phyloP scores from a whole-genome alignment of 768 basidiomycete genomes.

The Suillus ampliporus region DNA sequence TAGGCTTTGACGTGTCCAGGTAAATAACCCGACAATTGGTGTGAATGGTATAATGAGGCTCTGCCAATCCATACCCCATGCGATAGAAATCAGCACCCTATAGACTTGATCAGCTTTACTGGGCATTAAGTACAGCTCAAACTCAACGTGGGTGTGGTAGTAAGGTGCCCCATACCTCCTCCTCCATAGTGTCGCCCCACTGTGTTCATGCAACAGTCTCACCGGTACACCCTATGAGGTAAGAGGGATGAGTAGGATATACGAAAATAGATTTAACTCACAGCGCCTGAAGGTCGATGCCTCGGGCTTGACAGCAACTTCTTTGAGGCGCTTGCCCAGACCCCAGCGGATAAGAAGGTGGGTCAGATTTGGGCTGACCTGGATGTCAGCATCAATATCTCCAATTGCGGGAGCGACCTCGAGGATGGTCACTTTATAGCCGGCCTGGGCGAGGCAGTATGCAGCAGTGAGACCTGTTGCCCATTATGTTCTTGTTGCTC shows the following conservation, averaged over 20 bases:
- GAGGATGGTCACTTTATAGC: constrained; percentile 55
- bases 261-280: constrained; percentile 18
- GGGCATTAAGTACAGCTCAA: not conserved
- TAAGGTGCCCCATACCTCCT: constrained; percentile 40
- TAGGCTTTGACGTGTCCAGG: constrained; percentile 37
- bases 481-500: not conserved
- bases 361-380: constrained; percentile 48
- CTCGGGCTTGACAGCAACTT: constrained; percentile 44
- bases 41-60: constrained; percentile 43
- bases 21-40: constrained; percentile 43
- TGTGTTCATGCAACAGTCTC: constrained; percentile 43
- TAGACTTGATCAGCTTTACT: not conserved
- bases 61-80: constrained; percentile 43
- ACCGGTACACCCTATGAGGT: constrained; percentile 35
- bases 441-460: constrained; percentile 49
- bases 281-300: constrained; percentile 50
- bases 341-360: constrained; percentile 59
- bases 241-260: not conserved
- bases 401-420: constrained; percentile 46
- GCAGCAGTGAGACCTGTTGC: constrained; percentile 42
- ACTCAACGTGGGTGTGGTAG: constrained; percentile 40
- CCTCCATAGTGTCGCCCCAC: constrained; percentile 41
- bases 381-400: constrained; percentile 60
- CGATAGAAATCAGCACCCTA: constrained; percentile 54
- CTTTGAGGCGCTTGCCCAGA: constrained; percentile 45